Evolutionary conservation across 306 rosid genomes (phyloP).

Genomic region (Sindora glabra): DNA sequence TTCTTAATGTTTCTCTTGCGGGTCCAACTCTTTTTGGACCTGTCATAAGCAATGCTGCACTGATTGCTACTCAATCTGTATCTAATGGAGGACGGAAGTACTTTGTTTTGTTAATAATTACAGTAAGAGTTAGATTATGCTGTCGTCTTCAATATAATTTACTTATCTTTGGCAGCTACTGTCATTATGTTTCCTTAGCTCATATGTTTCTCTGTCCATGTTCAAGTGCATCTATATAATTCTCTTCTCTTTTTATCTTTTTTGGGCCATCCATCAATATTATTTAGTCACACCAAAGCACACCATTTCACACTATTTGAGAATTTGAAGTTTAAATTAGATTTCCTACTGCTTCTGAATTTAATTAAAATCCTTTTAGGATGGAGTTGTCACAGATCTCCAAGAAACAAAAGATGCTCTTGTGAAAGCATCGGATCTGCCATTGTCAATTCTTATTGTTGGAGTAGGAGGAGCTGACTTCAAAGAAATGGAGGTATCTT

Average conservation of each 20-base stretch:
- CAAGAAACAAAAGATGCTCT: slow-evolving; percentile 99
- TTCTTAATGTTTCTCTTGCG: slow-evolving; percentile 93
- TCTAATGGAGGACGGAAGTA: slow-evolving; percentile 72
- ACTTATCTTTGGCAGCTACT: neutral
- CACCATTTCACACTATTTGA: neutral
- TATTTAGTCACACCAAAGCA: neutral
- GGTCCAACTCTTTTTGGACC: slow-evolving; percentile 99
- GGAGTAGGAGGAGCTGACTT: slow-evolving; percentile 99
- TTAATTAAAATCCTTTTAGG: slow-evolving; percentile 41
- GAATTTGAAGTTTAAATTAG: neutral
- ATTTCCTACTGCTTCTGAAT: slow-evolving; percentile 17
- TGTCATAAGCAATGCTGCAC: slow-evolving; percentile 77
- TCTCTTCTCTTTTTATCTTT: neutral
- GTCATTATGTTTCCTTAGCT: too few species aligned
- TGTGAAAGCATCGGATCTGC: slow-evolving; percentile 92
- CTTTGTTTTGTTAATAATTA: slow-evolving; percentile 86
- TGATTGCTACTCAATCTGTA: slow-evolving; percentile 91
- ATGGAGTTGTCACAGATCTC: slow-evolving; percentile 99
- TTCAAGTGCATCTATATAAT: too few species aligned
- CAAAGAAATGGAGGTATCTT: slow-evolving; percentile 97
- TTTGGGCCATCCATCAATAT: neutral
- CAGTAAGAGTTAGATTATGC: slow-evolving; percentile 48
- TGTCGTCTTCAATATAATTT: slow-evolving; percentile 3
- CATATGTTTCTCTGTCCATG: too few species aligned
- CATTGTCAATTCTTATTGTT: slow-evolving; percentile 88